Base-by-base conservation (phyloP, 768 basidiomycete species). In the Psilocybe subaeruginosa region DNA sequence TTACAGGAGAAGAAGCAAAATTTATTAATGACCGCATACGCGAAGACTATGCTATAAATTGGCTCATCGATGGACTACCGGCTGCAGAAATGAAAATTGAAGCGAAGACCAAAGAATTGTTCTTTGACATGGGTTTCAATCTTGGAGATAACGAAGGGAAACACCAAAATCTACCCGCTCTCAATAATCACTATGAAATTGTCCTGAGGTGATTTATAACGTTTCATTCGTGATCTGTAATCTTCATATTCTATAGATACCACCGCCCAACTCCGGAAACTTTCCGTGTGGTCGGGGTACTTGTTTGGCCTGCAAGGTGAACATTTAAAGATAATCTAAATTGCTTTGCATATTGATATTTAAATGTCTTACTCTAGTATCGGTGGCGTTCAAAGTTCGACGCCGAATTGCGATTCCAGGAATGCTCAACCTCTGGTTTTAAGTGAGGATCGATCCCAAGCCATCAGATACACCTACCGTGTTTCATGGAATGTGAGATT, bases 131-230 rank as follows among this genome's bases (percentile, higher is more conserved):
- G 78, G 92, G 96, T 0, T 98, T 98, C 78, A 94, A 94, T 68
- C 80, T 99, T n/a, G 95, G 93, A 3, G 81, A 93, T 65, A 80
- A 88, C 53, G 87, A 92, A 55, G 85, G 76, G 49, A 74, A 75
- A 50, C 82, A 79, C 64, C 78, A 82, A 43, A 85, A 85, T 43
- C 73, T 68, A 6, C 93, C 94, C 5, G 86, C 85, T 12, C 74
- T 98, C 58, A 90, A 98, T 72, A 99, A 99, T 68, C 97, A 99
- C 70, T 98, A 95, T 68, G 91, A 95, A 66, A 88, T 95, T 58
- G 85, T 91, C 47, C 72, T 95, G 58, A 85, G 88, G 90, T 92
- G 62, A 56, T 79, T 59, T 11, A 41, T 41, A 31, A 11, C 41
- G 12, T 29, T 6, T 8, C 30, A 29, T 6, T 51, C 54, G 3